These are phyloP conservation scores for Actinidia polygama DNA, from an alignment of 179 eudicot species.

Conservation along the genomic window DNA sequence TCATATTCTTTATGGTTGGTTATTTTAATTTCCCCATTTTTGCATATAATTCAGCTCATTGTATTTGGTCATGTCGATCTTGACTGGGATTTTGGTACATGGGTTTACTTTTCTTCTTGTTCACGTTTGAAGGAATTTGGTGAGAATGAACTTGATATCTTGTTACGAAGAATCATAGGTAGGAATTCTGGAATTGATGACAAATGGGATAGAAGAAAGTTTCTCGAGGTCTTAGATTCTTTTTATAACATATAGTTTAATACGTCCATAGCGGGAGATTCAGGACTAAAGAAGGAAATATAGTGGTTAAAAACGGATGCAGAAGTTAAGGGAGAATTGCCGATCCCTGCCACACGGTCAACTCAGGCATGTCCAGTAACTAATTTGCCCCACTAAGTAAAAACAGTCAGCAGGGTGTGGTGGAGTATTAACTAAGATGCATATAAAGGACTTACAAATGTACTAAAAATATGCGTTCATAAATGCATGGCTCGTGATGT, in stretches of 20 bases:
- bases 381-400: not conserved
- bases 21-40: not conserved
- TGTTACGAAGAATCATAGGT: not conserved
- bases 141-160: slow-evolving; percentile 3
- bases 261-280: not conserved
- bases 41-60: not conserved
- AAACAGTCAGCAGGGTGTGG: not conserved
- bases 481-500: not conserved
- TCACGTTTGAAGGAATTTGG: not conserved
- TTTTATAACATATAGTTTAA: not conserved
- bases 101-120: slow-evolving; percentile 9
- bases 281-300: slow-evolving; percentile 9
- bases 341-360: not conserved
- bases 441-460: not conserved
- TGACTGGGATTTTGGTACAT: not conserved
- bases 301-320: not conserved
- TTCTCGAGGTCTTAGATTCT: not conserved
- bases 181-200: not conserved
- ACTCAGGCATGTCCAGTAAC: not conserved
- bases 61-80: not conserved
- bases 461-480: not conserved
- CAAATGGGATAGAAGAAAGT: not conserved
- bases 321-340: not conserved
- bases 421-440: not conserved
- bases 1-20: not conserved